Conservation (phyloP, 192 early-diverging fungal genomes). For the Radiomyces spectabilis region DNA sequence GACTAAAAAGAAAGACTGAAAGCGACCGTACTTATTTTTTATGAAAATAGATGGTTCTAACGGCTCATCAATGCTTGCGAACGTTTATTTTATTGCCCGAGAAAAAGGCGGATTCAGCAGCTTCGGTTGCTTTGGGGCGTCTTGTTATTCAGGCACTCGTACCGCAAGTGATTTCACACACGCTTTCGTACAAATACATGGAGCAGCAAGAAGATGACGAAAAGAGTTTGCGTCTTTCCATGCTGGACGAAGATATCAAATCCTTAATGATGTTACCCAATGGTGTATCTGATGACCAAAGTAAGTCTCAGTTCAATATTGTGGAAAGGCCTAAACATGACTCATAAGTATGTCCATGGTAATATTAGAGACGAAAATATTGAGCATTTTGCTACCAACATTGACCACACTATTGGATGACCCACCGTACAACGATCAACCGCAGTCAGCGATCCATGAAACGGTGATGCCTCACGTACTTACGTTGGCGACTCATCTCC, state of each 20-base stretch:
- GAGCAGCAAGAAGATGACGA: constrained; percentile 2
- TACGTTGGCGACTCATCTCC: constrained; percentile 28
- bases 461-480: constrained; percentile 35
- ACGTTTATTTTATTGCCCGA: constrained; percentile 27
- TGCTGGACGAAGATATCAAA: constrained; percentile 41
- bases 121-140: constrained; percentile 15
- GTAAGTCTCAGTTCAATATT: too few relatives aligned
- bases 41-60: constrained; percentile 18
- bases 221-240: constrained; percentile 18
- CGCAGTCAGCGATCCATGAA: constrained; percentile 20
- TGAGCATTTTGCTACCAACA: constrained; percentile 38
- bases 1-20: not conserved
- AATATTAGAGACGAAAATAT: too few relatives aligned
- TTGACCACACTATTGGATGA: constrained; percentile 32
- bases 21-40: not conserved
- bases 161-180: too few relatives aligned
- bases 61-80: constrained; percentile 31
- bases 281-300: constrained; percentile 26
- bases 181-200: too few relatives aligned
- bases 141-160: constrained; percentile 12
- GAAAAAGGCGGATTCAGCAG: constrained; percentile 6
- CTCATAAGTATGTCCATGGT: too few relatives aligned
- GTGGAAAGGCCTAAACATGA: too few relatives aligned
- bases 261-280: constrained; percentile 34
- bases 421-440: not conserved